phyloP scores from a whole-genome alignment of 2,329 filamentous ascomycete species.

The Nannizzia gypsea region DNA sequence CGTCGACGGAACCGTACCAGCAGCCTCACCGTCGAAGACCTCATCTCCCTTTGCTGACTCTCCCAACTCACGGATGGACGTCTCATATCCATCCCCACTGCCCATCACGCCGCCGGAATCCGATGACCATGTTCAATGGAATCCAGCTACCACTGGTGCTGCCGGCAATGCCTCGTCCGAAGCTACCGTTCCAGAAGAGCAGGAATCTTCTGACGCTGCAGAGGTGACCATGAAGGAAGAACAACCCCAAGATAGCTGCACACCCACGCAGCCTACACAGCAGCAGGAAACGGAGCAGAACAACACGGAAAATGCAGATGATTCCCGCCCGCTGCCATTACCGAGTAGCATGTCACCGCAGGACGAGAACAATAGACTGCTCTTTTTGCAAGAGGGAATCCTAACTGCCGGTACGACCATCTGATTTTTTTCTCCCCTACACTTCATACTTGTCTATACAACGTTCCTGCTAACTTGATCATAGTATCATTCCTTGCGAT shows the following conservation, averaged over 20 bases:
- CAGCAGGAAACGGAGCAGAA: not conserved
- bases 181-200: not conserved
- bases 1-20: not conserved
- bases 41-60: constrained; percentile 2
- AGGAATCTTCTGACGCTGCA: not conserved
- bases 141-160: constrained; percentile 22
- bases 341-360: constrained; percentile 20
- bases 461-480: constrained; percentile 2
- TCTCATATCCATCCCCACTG: constrained; percentile 25
- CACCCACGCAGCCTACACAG: not conserved
- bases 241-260: not conserved
- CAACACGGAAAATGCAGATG: not conserved
- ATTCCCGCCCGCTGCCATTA: not conserved
- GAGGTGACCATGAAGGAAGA: not conserved
- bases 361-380: constrained; percentile 22
- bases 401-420: constrained; percentile 26
- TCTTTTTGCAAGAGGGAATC: constrained; percentile 30
- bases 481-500: constrained; percentile 29
- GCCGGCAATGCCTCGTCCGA: constrained; percentile 19
- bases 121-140: constrained; percentile 29
- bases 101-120: constrained; percentile 35
- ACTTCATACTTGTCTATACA: not conserved
- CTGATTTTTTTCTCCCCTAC: not conserved
- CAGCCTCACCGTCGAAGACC: not conserved
- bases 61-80: constrained; percentile 7